phyloP scores from a whole-genome alignment of 805 yeast genomes.

The Candida sithepensis region DNA sequence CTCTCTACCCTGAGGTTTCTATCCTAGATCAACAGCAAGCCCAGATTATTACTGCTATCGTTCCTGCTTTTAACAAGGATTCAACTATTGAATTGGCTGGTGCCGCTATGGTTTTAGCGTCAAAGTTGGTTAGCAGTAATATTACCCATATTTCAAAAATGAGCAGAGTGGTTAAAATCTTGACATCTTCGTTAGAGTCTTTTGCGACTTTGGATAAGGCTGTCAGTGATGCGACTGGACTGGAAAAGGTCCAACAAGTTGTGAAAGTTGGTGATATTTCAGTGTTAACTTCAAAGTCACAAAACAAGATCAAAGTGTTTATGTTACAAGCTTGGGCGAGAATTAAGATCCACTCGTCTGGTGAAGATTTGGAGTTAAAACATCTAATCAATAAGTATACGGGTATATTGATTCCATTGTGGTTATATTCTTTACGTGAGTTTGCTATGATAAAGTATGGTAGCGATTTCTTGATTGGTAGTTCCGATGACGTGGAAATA shows the following conservation, averaged over 20 bases:
- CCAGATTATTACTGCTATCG: slow-evolving; percentile 82
- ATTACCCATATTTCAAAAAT: slow-evolving; percentile 47
- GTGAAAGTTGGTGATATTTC: slow-evolving; percentile 56
- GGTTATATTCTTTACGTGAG: slow-evolving; percentile 76
- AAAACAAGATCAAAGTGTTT: slow-evolving; percentile 53
- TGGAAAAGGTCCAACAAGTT: slow-evolving; percentile 24
- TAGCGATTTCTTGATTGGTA: slow-evolving; percentile 28
- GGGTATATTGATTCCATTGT: slow-evolving; percentile 62
- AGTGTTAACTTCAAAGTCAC: slow-evolving; percentile 41
- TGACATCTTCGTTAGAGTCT: slow-evolving; percentile 65
- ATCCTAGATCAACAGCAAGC: slow-evolving; percentile 92
- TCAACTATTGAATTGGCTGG: slow-evolving; percentile 72
- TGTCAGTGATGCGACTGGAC: slow-evolving; percentile 20
- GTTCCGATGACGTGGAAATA: slow-evolving; percentile 43
- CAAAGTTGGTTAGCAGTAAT: slow-evolving; percentile 67
- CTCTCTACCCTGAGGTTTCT: slow-evolving; percentile 65
- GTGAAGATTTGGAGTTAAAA: slow-evolving; percentile 42
- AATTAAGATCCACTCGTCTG: slow-evolving; percentile 35
- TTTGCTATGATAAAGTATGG: slow-evolving; percentile 63
- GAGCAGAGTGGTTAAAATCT: slow-evolving; percentile 56
- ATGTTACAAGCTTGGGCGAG: slow-evolving; percentile 74
- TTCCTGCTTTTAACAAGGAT: slow-evolving; percentile 77
- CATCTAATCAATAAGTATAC: slow-evolving; percentile 54
- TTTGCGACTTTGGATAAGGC: slow-evolving; percentile 30
- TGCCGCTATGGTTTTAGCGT: slow-evolving; percentile 72